phyloP scores from a whole-genome alignment of 305 asterid species.

The Ajuga reptans region DNA sequence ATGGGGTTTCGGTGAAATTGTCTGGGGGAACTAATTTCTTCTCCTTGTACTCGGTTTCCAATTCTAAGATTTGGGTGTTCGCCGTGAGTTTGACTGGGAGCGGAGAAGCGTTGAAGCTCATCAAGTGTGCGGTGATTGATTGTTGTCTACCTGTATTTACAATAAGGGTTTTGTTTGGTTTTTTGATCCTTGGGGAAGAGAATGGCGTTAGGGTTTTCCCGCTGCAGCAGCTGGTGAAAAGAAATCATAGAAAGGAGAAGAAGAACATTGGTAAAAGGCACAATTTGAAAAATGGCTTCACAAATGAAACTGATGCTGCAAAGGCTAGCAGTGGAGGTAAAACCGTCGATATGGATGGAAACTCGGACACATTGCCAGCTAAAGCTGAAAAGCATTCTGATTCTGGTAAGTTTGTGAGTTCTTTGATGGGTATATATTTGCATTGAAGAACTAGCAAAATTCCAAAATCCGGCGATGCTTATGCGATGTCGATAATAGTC shows the following conservation, averaged over 20 bases:
- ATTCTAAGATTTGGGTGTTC: conserved; percentile 61
- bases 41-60: conserved; percentile 56
- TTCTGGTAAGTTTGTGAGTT: conserved; percentile 41
- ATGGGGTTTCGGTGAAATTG: conserved; percentile 66
- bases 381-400: conserved; percentile 39
- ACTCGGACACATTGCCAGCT: conserved; percentile 22
- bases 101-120: conserved; percentile 48
- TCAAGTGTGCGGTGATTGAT: conserved; percentile 73
- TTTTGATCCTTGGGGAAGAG: conserved; percentile 67
- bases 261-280: conserved; percentile 24
- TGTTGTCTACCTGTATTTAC: conserved; percentile 56
- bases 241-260: conserved; percentile 45
- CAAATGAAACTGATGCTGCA: conserved; percentile 29
- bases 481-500: not conserved
- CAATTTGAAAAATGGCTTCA: conserved; percentile 34
- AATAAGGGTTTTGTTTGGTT: conserved; percentile 45
- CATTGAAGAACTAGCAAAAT: not conserved
- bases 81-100: conserved; percentile 41
- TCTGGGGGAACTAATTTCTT: conserved; percentile 60
- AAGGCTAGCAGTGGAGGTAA: conserved; percentile 22
- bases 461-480: not conserved
- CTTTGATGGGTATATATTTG: not conserved
- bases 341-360: conserved; percentile 22
- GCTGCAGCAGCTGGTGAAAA: conserved; percentile 51
- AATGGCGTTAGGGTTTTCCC: conserved; percentile 69